These are phyloP conservation scores for Ustilago hordei DNA, from an alignment of 1,284 basidiomycete species.

Conservation along the genomic window DNA sequence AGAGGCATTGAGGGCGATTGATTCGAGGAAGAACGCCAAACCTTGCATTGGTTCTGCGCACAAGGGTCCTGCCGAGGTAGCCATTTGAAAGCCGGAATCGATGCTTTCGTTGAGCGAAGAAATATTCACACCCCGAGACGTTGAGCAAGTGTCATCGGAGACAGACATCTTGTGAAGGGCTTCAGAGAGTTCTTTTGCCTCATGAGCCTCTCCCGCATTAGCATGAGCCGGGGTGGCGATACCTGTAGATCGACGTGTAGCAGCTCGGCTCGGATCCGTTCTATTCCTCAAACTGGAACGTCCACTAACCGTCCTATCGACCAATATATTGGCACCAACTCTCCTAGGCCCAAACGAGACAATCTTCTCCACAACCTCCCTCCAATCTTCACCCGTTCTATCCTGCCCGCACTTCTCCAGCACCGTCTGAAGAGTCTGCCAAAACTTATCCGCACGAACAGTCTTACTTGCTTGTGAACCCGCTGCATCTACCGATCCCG, in stretches of 20 bases:
- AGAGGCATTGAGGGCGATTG: constrained; percentile 73
- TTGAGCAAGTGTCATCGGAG: neutral
- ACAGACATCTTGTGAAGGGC: constrained; percentile 32
- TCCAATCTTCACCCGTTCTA: constrained; percentile 84
- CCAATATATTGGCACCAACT: constrained; percentile 85
- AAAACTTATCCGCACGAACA: constrained; percentile 77
- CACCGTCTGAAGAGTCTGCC: constrained; percentile 78
- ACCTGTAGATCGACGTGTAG: constrained; percentile 30
- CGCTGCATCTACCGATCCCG: constrained; percentile 30
- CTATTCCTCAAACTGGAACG: constrained; percentile 26
- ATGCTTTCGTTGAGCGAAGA: constrained; percentile 71
- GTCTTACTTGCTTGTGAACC: constrained; percentile 48
- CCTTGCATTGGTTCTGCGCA: constrained; percentile 96
- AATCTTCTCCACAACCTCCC: constrained; percentile 78
- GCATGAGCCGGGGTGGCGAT: constrained; percentile 28
- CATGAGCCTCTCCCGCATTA: neutral
- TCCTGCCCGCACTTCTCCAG: constrained; percentile 71
- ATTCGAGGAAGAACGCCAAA: constrained; percentile 89
- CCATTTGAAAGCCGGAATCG: constrained; percentile 94
- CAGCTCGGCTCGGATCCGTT: constrained; percentile 32
- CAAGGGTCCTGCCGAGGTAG: constrained; percentile 90
- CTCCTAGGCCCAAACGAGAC: constrained; percentile 93
- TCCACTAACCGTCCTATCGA: constrained; percentile 74
- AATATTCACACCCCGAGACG: constrained; percentile 14
- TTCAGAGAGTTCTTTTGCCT: constrained; percentile 24